Evolutionary conservation across 2,329 filamentous ascomycete genomes (phyloP), one percentile per base, ranked within the genome.

Genomic region (Beauveria rudraprayagi): DNA sequence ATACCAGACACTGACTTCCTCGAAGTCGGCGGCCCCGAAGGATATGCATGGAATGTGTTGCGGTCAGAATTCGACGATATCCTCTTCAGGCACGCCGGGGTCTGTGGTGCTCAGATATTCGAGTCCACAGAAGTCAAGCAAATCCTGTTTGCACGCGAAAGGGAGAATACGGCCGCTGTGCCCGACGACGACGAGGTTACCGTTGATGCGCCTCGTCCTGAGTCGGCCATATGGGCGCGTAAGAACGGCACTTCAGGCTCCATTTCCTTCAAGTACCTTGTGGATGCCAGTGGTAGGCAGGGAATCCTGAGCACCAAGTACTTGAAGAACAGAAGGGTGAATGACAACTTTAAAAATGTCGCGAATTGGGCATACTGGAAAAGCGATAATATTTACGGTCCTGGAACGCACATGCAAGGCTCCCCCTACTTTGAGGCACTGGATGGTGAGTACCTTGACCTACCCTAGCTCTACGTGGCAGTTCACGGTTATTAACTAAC

Each of bases 311-410:
- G 69, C 54, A 82, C 77, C 22, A 79, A 78, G 64, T 80, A 81
- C 63, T 60, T 78, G 26, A 80, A 79, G 68, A 79, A 79, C 64
- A 74, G 80, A 1, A 70, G 67, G 4, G 77, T 70, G 64, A 83
- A 81, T 65, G 63, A 77, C 44, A 75, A 71, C 0, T 69, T 82
- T 22, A 80, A 81, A 69, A 82, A 80, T 60, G 62, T 80, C 10
- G 79, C 80, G 6, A 76, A 63, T 56, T 82, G 79, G 80, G 75
- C 68, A 0, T 83, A 82, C 64, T 83, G 73, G 71, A 73, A 74
- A 55, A 70, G 69, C 8, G 69, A 66, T 7, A 68, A 65, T 3
- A 9, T 61, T 0, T 78, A 77, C 62, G 72, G 64, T 5, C 16
- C 56, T 3, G 77, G 75, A 3, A 76, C 74, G 0, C 47, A 63